Conservation (phyloP, 768 basidiomycete species). For the Rhodotorula graminis region DNA sequence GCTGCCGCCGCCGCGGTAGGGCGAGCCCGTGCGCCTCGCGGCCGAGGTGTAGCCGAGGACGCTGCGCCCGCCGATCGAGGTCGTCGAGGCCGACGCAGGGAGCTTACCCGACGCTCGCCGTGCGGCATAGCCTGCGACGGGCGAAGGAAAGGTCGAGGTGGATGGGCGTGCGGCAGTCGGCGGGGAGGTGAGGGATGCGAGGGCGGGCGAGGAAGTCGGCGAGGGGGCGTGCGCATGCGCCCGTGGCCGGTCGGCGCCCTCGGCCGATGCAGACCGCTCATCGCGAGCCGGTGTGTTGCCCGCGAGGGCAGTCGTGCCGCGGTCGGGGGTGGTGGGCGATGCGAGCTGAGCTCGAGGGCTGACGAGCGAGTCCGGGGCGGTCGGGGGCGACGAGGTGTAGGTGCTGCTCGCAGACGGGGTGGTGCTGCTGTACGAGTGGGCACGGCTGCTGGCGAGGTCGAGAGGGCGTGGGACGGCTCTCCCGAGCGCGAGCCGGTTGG, state of each 20-base stretch:
- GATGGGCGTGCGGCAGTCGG: neutral
- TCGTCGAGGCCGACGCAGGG: conserved; percentile 5
- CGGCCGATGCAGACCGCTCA: too few species aligned
- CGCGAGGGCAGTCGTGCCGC: neutral
- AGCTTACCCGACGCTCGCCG: neutral
- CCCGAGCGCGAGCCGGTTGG: neutral
- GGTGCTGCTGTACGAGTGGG: too few species aligned
- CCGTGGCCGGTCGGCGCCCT: too few species aligned
- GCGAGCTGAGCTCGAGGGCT: neutral
- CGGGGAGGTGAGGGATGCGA: too few species aligned
- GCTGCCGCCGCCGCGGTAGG: too few species aligned
- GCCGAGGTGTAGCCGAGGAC: conserved; percentile 15
- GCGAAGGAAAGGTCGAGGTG: too few species aligned
- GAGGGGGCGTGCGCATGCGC: too few species aligned
- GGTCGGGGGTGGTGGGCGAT: neutral
- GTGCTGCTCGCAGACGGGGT: too few species aligned
- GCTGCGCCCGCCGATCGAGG: neutral
- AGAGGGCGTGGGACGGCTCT: conserved; percentile 6
- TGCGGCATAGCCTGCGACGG: neutral
- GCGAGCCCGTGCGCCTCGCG: neutral
- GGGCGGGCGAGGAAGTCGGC: too few species aligned
- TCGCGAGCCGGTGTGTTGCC: neutral
- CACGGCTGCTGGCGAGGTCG: neutral
- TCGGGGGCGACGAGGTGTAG: neutral
- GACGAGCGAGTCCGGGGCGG: neutral